These are phyloP conservation scores for Durio zibethinus DNA, from an alignment of 345 rosid species.

Conservation along the genomic window DNA sequence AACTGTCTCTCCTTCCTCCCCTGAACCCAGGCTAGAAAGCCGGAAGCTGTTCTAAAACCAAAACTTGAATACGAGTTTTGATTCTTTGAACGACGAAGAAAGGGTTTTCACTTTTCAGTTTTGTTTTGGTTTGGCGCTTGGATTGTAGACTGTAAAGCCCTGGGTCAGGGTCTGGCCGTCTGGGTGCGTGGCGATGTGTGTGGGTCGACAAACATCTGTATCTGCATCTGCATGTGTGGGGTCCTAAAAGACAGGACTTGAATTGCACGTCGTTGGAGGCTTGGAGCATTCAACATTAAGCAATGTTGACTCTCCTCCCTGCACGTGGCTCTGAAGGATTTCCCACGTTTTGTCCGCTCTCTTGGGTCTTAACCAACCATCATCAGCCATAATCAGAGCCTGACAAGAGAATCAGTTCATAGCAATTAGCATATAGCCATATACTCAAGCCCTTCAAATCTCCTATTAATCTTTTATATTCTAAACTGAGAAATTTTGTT, in stretches of 20 bases:
- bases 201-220: neutral
- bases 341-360: neutral
- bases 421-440: too few species aligned
- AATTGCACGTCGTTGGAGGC: slow-evolving; percentile 15
- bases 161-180: neutral
- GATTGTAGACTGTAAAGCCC: too few species aligned
- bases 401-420: too few species aligned
- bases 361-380: neutral
- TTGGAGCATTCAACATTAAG: slow-evolving; percentile 13
- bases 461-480: too few species aligned
- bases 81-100: too few species aligned
- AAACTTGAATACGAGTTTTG: too few species aligned
- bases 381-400: neutral
- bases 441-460: too few species aligned
- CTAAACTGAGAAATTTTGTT: neutral
- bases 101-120: too few species aligned
- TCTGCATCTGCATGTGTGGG: neutral
- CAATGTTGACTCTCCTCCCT: slow-evolving; percentile 15
- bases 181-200: neutral
- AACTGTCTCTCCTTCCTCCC: too few species aligned
- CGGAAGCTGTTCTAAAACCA: neutral
- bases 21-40: neutral
- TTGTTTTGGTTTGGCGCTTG: too few species aligned
- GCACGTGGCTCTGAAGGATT: slow-evolving; percentile 12
- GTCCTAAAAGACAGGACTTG: neutral